A percentile compares a stretch with the other conserved stretches of the same genome.
phyloP scores from a whole-genome alignment of 2,329 filamentous ascomycete species.

The Fusarium coicis region DNA sequence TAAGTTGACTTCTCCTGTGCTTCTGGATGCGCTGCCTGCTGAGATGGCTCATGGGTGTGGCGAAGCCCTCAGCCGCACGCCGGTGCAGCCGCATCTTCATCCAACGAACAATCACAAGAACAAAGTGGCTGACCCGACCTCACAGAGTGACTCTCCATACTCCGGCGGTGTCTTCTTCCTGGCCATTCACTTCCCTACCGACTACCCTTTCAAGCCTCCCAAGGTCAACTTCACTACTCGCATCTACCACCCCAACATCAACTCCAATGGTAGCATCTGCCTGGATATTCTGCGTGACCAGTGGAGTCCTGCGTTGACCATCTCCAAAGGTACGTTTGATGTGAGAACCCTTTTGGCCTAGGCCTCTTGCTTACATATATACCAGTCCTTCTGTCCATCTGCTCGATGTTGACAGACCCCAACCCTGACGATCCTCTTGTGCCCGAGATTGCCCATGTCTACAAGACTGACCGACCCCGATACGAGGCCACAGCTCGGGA shows the following conservation, averaged over 20 bases:
- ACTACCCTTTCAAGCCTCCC: conserved; percentile 99
- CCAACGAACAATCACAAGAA: conserved; percentile 3
- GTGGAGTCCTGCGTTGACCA: conserved; percentile 98
- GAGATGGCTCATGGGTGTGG: conserved; percentile 19
- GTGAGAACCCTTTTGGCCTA: conserved; percentile 9
- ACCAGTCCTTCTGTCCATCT: conserved; percentile 94
- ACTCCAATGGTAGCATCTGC: conserved; percentile 99
- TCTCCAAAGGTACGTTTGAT: conserved; percentile 85
- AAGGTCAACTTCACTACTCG: conserved; percentile 99
- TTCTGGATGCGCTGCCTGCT: conserved; percentile 7
- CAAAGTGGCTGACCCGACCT: conserved; percentile 45
- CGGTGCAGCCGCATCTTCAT: conserved; percentile 22
- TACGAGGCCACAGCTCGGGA: conserved; percentile 97
- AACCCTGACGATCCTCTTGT: conserved; percentile 99
- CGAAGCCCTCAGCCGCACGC: conserved; percentile 31
- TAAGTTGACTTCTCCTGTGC: conserved; percentile 61
- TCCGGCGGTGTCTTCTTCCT: conserved; percentile 99
- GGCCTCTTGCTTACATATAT: conserved; percentile 4
- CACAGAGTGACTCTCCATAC: conserved; percentile 93
- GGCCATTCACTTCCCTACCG: conserved; percentile 98
- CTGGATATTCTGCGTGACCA: conserved; percentile 98
- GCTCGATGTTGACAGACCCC: conserved; percentile 99
- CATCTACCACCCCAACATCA: conserved; percentile 99
- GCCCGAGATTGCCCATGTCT: conserved; percentile 98
- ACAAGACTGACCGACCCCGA: conserved; percentile 96